These are phyloP conservation scores for Puya raimondii DNA, from an alignment of 176 grass and related monocot genomes.

Conservation along the genomic window DNA sequence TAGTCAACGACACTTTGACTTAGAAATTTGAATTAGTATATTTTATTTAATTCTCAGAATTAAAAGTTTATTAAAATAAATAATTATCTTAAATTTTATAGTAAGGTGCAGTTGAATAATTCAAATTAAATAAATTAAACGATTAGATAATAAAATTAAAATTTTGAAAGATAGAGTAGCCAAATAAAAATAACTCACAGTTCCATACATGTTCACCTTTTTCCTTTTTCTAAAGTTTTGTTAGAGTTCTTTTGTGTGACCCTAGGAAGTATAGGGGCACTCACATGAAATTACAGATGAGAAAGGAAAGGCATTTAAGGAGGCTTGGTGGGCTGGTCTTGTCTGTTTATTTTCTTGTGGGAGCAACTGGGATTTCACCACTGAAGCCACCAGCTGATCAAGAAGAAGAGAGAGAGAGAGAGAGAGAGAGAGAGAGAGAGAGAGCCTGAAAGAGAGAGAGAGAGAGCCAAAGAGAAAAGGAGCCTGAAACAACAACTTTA, in stretches of 20 bases:
- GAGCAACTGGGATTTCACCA: background rate
- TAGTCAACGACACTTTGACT: too few relatives aligned
- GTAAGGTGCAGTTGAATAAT: too few relatives aligned
- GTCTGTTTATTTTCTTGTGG: background rate
- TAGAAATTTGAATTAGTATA: too few relatives aligned
- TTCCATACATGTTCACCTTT: background rate
- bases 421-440: background rate
- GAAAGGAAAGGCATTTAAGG: background rate
- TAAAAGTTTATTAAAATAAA: too few relatives aligned
- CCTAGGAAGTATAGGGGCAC: background rate
- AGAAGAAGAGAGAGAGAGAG: background rate
- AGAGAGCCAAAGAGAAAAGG: background rate
- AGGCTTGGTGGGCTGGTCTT: background rate
- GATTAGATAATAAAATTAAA: too few relatives aligned
- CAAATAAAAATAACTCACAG: background rate
- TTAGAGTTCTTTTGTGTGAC: background rate
- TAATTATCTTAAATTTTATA: too few relatives aligned
- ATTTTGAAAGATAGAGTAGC: too few relatives aligned
- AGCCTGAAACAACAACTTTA: too few relatives aligned
- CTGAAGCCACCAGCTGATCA: background rate
- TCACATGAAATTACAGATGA: background rate
- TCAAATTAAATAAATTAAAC: too few relatives aligned
- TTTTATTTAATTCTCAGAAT: too few relatives aligned
- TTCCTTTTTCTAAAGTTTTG: background rate
- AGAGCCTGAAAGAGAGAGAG: background rate